Evolutionary conservation across 257 asterid genomes (phyloP), one percentile per base, ranked within the genome.

Genomic region (Solanum medicagineum): DNA sequence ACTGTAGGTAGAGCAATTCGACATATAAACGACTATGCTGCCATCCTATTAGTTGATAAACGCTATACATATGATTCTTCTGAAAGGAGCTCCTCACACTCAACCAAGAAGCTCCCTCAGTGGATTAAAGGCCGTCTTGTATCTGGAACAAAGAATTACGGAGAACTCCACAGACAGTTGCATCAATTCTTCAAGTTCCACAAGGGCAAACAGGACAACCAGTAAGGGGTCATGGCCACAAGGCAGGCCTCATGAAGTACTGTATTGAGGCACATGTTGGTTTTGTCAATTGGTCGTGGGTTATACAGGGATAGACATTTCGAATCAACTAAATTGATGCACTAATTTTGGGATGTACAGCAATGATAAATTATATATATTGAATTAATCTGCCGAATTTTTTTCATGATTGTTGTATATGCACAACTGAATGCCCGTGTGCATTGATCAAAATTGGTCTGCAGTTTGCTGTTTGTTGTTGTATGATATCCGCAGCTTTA

Each of bases 1-100:
- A 40, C 79, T 90, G 86, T 60, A 96, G 99, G 99, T 84, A 94
- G 99, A 91, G 98, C 98, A 79, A 96, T 96, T 89, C 92, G 98
- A 81, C 99, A 96, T 83, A 85, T 81, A 69, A 92, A 95, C 8
- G 99, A 96, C 88, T 96, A 92, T 87, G 98, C 99, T 29, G 97
- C 93, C 32, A 95, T 96, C 86, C 85, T 96, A 88, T 87, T 96
- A 91, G 99, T 95, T 47, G 99, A 96, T 89, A 92, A 93, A 10
- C 97, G 99, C 59, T 96, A 93, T 85, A 87, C 95, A 83, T 90
- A 90, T 74, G 97, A 93, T 88, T 86, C 97, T 5, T 89, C 87
- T 20, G 91, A 90, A 87, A 85, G 85, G 81, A 90, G 88, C 90
- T 86, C 85, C 57, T 84, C 96, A 47, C 96, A 93, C 69, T 84